phyloP scores from a whole-genome alignment of 2,329 filamentous ascomycete genomes.

The Chaetomium sp. region DNA sequence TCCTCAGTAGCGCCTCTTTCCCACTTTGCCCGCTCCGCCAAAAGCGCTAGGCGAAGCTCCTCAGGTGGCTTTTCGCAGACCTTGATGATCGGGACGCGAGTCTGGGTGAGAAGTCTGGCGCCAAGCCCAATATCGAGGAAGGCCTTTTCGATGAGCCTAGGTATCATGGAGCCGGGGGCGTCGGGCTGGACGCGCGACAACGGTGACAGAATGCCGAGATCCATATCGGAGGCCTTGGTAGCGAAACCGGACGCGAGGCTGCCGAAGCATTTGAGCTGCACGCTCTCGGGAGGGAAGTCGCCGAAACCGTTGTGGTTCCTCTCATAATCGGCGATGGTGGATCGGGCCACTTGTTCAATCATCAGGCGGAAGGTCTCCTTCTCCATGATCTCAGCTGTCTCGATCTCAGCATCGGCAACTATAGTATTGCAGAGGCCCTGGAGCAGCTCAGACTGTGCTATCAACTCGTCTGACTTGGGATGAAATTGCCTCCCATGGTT shows the following conservation, averaged over 20 bases:
- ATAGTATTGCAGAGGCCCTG: constrained; percentile 52
- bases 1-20: constrained; percentile 57
- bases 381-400: constrained; percentile 61
- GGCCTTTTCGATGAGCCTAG: constrained; percentile 72
- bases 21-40: constrained; percentile 70
- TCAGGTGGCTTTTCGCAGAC: constrained; percentile 72
- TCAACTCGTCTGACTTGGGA: constrained; percentile 48
- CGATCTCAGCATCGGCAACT: constrained; percentile 64
- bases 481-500: constrained; percentile 41
- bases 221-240: constrained; percentile 87
- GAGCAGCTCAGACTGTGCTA: constrained; percentile 52
- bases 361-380: constrained; percentile 70
- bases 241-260: constrained; percentile 85
- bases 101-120: constrained; percentile 74
- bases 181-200: constrained; percentile 58
- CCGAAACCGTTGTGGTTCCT: constrained; percentile 41
- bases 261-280: constrained; percentile 78
- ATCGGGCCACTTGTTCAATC: constrained; percentile 66
- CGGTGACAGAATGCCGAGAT: constrained; percentile 74
- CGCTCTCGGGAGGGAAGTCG: constrained; percentile 56
- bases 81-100: constrained; percentile 85
- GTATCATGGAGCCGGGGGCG: constrained; percentile 62
- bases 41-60: constrained; percentile 61
- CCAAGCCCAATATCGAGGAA: constrained; percentile 73
- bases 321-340: constrained; percentile 59